These are phyloP conservation scores for Fusarium sp. DNA, from an alignment of 2,329 filamentous ascomycete species.

Conservation along the genomic window DNA sequence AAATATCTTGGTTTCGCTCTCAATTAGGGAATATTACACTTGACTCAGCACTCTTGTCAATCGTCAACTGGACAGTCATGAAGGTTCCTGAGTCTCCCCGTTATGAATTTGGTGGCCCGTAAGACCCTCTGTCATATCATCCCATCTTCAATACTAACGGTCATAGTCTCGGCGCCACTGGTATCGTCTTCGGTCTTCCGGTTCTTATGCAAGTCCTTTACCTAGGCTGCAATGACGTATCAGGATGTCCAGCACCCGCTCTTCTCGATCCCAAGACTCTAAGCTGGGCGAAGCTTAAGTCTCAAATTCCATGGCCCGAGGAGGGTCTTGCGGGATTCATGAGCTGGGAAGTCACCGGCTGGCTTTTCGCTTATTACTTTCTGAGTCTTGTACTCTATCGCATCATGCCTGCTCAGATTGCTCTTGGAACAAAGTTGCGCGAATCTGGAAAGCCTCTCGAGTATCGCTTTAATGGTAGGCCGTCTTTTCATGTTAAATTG, in stretches of 20 bases:
- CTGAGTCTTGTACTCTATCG: constrained; percentile 78
- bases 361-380: constrained; percentile 79
- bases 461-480: constrained; percentile 80
- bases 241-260: constrained; percentile 85
- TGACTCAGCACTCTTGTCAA: not conserved
- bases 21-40: not conserved
- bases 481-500: fast-evolving
- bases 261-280: constrained; percentile 76
- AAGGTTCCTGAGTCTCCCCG: constrained; percentile 7
- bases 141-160: not conserved
- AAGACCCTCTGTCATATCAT: constrained; percentile 7
- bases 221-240: constrained; percentile 88
- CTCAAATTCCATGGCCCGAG: constrained; percentile 80
- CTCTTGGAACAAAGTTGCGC: constrained; percentile 74
- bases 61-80: constrained; percentile 8
- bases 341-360: constrained; percentile 73
- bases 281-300: constrained; percentile 75
- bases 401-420: constrained; percentile 77
- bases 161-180: constrained; percentile 74
- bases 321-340: constrained; percentile 74
- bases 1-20: not conserved
- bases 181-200: constrained; percentile 82
- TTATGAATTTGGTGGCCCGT: constrained; percentile 53
- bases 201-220: constrained; percentile 77
- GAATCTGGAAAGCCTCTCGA: constrained; percentile 74